phyloP scores from a whole-genome alignment of 345 rosid species.

The Eucalyptus albens region DNA sequence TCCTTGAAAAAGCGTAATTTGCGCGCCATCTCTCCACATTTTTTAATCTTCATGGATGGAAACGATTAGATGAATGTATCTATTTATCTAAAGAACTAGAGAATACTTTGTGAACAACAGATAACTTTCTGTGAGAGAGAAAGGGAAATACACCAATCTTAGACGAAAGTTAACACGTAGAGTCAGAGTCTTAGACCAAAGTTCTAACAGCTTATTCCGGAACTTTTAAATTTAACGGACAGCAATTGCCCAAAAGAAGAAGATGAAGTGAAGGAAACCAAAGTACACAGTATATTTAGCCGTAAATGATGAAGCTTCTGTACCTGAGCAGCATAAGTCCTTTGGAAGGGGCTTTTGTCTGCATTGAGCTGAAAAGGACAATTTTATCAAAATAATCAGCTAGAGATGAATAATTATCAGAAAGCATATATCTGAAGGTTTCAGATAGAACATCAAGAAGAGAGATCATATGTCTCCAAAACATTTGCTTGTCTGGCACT shows the following conservation, averaged over 20 bases:
- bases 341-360: slow-evolving; percentile 92
- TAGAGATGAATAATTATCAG: neutral
- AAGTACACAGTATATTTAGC: neutral
- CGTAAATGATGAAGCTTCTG: neutral
- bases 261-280: neutral
- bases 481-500: neutral
- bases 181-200: neutral
- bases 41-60: slow-evolving; percentile 46
- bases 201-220: neutral
- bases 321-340: slow-evolving; percentile 96
- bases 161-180: neutral
- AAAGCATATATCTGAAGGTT: neutral
- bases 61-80: neutral
- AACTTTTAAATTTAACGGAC: neutral
- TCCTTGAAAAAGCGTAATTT: slow-evolving; percentile 80
- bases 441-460: neutral
- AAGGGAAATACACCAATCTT: neutral
- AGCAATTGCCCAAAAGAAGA: neutral
- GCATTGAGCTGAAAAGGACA: slow-evolving; percentile 63
- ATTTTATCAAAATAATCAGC: neutral
- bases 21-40: slow-evolving; percentile 88
- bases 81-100: neutral
- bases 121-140: neutral
- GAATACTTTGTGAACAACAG: neutral
- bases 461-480: neutral